Evolutionary conservation across 148 eudicot species (phyloP).

Genomic region (Persicaria tinctoria): DNA sequence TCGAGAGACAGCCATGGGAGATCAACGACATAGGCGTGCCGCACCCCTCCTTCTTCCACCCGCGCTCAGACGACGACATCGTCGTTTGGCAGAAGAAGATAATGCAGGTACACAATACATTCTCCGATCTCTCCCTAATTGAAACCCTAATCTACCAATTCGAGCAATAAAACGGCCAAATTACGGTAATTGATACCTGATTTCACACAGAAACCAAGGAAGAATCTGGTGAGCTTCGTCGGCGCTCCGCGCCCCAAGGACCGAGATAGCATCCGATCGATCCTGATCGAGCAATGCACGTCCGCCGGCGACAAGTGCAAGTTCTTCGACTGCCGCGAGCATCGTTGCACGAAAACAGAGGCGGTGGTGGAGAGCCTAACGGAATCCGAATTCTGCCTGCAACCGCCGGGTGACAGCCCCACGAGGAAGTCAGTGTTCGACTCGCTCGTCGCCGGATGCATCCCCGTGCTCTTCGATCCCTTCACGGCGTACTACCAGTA

Average conservation of each 20-base stretch:
- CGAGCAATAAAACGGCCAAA: background rate
- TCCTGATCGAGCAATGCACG: conserved; percentile 54
- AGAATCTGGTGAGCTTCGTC: conserved; percentile 48
- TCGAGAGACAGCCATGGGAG: conserved; percentile 78
- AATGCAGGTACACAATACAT: conserved; percentile 13
- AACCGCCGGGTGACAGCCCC: conserved; percentile 75
- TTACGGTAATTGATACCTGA: background rate
- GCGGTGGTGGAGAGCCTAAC: conserved; percentile 36
- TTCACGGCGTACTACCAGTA: conserved; percentile 73
- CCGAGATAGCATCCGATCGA: conserved; percentile 39
- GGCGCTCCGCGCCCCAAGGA: conserved; percentile 46
- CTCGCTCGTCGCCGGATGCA: conserved; percentile 68
- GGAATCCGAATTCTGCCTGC: conserved; percentile 77
- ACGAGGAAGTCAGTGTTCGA: conserved; percentile 78
- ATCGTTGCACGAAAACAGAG: conserved; percentile 33
- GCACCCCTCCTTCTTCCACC: conserved; percentile 80
- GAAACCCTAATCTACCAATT: background rate
- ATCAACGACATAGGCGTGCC: conserved; percentile 65
- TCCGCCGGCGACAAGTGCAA: conserved; percentile 23
- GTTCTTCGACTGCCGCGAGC: conserved; percentile 37
- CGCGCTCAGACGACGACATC: conserved; percentile 49
- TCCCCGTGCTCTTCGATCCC: conserved; percentile 72
- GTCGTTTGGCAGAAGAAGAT: conserved; percentile 39
- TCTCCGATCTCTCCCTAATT: background rate
- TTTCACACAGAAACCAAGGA: conserved; percentile 18